These are phyloP conservation scores for Scheffersomyces titani DNA, from an alignment of 1,139 yeast genomes.

Conservation along the genomic window DNA sequence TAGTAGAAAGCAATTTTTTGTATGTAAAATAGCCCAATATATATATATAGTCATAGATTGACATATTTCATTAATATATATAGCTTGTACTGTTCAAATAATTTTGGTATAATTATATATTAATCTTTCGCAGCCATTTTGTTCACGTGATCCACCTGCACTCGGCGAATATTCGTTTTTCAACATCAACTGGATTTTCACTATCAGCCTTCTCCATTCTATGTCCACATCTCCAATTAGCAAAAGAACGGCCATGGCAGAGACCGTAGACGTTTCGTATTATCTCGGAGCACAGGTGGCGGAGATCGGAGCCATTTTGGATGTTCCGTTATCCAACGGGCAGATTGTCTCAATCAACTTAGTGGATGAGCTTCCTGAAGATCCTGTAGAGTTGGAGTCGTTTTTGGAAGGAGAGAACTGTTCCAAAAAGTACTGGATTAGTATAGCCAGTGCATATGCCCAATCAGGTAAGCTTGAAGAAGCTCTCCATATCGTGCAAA, in stretches of 20 bases:
- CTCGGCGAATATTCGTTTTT: not conserved
- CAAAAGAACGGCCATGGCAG: constrained; percentile 22
- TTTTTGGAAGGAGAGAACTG: constrained; percentile 80
- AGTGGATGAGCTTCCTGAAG: constrained; percentile 80
- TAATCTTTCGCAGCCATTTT: not conserved
- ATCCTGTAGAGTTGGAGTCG: constrained; percentile 77
- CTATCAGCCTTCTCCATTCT: not conserved
- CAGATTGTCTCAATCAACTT: constrained; percentile 72
- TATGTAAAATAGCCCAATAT: too few species aligned
- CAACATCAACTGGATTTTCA: not conserved
- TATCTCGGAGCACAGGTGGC: constrained; percentile 36
- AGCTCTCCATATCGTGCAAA: constrained; percentile 62
- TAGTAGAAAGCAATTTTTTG: too few species aligned
- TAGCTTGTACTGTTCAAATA: too few species aligned
- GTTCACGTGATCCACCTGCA: not conserved
- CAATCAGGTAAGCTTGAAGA: constrained; percentile 59
- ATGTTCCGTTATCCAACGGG: constrained; percentile 69
- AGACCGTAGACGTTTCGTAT: constrained; percentile 38
- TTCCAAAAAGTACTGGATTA: constrained; percentile 77
- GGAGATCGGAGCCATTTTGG: constrained; percentile 43
- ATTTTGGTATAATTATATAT: too few species aligned
- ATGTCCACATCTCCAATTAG: not conserved
- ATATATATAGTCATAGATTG: too few species aligned
- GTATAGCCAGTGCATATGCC: constrained; percentile 81
- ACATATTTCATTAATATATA: too few species aligned